These are phyloP conservation scores for Hericium rajendrae DNA, from an alignment of 768 basidiomycete species.

Conservation along the genomic window DNA sequence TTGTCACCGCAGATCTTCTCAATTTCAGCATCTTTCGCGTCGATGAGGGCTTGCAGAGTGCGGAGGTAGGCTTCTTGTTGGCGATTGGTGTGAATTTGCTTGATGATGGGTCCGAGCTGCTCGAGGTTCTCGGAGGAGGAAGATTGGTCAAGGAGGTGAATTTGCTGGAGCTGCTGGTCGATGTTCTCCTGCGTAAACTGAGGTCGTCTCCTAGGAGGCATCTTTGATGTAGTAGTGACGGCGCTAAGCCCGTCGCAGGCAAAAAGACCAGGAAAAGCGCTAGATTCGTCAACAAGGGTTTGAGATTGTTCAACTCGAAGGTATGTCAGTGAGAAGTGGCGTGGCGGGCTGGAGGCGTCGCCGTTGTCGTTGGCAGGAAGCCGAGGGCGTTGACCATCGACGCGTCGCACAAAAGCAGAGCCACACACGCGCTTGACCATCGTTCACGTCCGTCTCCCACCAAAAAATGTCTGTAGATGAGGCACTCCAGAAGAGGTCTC, in stretches of 20 bases:
- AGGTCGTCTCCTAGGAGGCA: constrained; percentile 67
- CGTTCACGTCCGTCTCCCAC: neutral
- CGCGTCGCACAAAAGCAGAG: neutral
- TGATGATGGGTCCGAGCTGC: constrained; percentile 90
- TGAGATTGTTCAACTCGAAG: neutral
- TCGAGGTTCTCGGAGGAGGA: constrained; percentile 92
- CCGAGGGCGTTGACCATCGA: neutral
- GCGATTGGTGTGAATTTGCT: constrained; percentile 80
- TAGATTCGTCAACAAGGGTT: neutral
- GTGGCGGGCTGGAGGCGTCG: too few relatives aligned
- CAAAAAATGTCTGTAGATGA: neutral
- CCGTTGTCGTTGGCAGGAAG: too few relatives aligned
- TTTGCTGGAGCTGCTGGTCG: constrained; percentile 86
- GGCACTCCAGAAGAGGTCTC: neutral
- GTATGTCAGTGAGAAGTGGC: neutral
- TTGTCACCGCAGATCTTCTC: constrained; percentile 93
- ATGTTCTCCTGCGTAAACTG: constrained; percentile 76
- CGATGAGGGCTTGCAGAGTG: constrained; percentile 77
- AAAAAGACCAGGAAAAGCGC: neutral
- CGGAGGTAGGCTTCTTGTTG: constrained; percentile 87
- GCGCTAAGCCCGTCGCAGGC: neutral
- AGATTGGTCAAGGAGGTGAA: constrained; percentile 78
- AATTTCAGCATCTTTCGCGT: constrained; percentile 93
- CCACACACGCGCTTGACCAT: neutral
- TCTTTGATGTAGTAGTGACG: constrained; percentile 17